phyloP scores from a whole-genome alignment of 2,329 filamentous ascomycete genomes.

The Trichophyton benhamiae region DNA sequence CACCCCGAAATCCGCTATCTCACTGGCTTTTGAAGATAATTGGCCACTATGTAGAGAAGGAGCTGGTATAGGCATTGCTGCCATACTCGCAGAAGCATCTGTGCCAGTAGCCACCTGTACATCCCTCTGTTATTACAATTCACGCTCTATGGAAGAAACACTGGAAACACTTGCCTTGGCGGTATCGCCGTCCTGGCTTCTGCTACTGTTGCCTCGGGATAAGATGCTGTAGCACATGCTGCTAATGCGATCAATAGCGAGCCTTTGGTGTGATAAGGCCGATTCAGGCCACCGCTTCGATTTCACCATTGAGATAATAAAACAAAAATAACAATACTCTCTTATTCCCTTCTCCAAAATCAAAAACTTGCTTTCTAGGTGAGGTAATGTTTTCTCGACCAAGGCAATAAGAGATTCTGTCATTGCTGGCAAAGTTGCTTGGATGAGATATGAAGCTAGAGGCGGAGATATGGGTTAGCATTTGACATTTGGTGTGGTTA shows the following conservation, averaged over 20 bases:
- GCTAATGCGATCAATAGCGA: constrained; percentile 26
- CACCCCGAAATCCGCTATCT: constrained; percentile 8
- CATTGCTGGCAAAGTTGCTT: constrained; percentile 8
- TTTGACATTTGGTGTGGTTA: constrained; percentile 4
- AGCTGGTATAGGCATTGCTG: not conserved
- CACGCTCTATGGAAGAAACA: not conserved
- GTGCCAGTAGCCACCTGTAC: not conserved
- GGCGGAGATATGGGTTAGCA: not conserved
- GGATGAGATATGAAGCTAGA: constrained; percentile 12
- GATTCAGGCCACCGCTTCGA: constrained; percentile 12
- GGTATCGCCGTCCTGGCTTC: not conserved
- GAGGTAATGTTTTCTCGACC: constrained; percentile 13
- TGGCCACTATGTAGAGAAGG: not conserved
- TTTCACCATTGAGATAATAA: constrained; percentile 15
- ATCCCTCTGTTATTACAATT: not conserved
- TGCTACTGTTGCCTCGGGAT: constrained; percentile 18
- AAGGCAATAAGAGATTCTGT: constrained; percentile 12
- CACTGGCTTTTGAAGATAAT: not conserved
- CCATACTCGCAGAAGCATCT: not conserved
- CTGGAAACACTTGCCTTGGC: not conserved
- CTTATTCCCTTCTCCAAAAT: constrained; percentile 15
- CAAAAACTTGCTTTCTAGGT: constrained; percentile 15
- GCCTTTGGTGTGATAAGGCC: constrained; percentile 8
- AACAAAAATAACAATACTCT: constrained; percentile 15
- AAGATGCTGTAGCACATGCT: constrained; percentile 27